Evolutionary conservation across 371 early-diverging fungal species (phyloP), one percentile per base, ranked within the genome.

Genomic region (Mortierella sp.): DNA sequence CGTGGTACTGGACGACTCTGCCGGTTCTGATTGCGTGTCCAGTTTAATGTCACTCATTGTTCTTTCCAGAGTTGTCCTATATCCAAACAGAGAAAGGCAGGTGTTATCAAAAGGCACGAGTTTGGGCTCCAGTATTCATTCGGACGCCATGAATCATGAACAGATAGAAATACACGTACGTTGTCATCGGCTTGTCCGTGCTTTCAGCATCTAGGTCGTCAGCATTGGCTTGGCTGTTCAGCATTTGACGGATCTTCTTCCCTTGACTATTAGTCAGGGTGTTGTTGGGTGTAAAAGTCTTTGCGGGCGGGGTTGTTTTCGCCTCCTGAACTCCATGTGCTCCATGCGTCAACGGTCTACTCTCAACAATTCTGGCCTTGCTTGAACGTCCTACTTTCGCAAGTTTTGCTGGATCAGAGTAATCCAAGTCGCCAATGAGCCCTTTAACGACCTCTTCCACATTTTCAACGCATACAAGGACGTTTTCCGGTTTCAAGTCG

Each of bases 401-500:
- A n/a, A 68, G 43, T 4, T 53, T 48, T n/a, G 43, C 57, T 14
- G 63, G 71, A 28, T 60, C 67, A 1, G 72, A 50, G 34, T 67
- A 68, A 21, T 73, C 66, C 55, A 56, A 16, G 37, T 79, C 66
- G 41, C 73, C 74, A 37, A 79, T 55, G 10, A 73, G 54, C 17
- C 59, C 81, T 19, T 58, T 80, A 34, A 90, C 74, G 2, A 90
- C 81, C 49, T 90, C 87, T 48, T 93, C 93, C 10, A 94, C 91
- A 63, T 92, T 85, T 44, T 94, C 93, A 37, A 95, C 90, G 63
- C 94, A 94, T 9, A 96, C 93, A 39, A 96, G 82, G 8, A 96
- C 94, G 77, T 96, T 96, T 74, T 96, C 99, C 0, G 98, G 99
- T 76, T 99, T 99, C 43, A 99, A 72, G 78, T 99, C 99, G 0